Evolutionary conservation across 2,329 filamentous ascomycete genomes (phyloP).

Genomic region (Colletotrichum falcatum): DNA sequence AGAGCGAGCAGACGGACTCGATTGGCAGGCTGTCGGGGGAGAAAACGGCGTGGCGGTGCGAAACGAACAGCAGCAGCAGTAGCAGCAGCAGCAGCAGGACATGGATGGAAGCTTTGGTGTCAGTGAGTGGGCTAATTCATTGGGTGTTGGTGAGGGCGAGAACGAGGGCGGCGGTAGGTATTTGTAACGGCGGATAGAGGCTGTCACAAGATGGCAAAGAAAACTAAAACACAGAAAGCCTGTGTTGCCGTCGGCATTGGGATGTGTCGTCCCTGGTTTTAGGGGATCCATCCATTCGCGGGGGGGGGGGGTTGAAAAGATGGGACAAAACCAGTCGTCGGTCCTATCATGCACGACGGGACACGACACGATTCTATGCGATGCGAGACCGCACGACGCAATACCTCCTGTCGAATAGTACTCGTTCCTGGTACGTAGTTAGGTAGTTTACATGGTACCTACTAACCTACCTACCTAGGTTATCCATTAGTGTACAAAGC

Average conservation of each 20-base stretch:
- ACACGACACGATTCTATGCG: conserved; percentile 29
- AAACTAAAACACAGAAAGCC: conserved; percentile 12
- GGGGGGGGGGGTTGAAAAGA: conserved; percentile 16
- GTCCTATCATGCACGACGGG: conserved; percentile 30
- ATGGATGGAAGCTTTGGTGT: neutral
- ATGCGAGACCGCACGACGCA: neutral
- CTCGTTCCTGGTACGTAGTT: conserved; percentile 14
- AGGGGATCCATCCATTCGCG: conserved; percentile 25
- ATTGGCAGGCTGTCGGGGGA: neutral
- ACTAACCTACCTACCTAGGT: neutral
- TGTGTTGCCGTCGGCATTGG: conserved; percentile 35
- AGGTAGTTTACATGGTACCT: no score
- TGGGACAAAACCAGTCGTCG: conserved; percentile 24
- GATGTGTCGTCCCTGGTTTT: conserved; percentile 37
- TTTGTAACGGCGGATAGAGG: conserved; percentile 36
- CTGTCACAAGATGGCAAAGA: conserved; percentile 35
- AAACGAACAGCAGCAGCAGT: no score
- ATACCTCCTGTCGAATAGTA: neutral
- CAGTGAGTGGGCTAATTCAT: neutral
- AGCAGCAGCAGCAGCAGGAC: neutral
- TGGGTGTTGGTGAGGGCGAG: neutral
- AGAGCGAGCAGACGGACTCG: neutral
- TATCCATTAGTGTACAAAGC: no score
- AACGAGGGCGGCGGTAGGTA: conserved; percentile 19
- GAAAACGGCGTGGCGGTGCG: conserved; percentile 3